Evolutionary conservation across 768 basidiomycete species (phyloP), one percentile per base, ranked within the genome.

Genomic region (Termitomyces sp.): DNA sequence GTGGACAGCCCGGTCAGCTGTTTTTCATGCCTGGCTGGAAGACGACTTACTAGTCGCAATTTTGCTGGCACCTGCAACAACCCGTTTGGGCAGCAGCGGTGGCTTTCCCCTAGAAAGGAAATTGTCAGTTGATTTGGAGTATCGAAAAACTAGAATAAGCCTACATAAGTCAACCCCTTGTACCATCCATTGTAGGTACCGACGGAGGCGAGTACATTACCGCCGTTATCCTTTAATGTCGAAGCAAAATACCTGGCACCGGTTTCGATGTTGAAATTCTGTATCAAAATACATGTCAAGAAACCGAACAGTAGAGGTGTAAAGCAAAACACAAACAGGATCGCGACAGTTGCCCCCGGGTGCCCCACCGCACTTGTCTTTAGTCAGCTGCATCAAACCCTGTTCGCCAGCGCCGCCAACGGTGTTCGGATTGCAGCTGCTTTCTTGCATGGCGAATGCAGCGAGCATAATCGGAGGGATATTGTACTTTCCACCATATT

Each of bases 381-480:
- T 64, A 16, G 88, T 88, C 58, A 94, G 76, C 68, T 94, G 91
- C 91, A 94, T 94, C 50, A 94, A 71, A 31, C 91, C 92, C 63
- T 90, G 86, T 68, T 94, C 92, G 41, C 91, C 89, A 20, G 76
- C 89, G 15, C 85, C 86, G 49, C 92, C 92, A 42, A 83, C 75
- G 6, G 79, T 80, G 15, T 70, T 54, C 2, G 85, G 78, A 60
- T 87, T 84, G 76, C 93, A 96, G 36, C 70, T 68, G 52, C 74
- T 78, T 67, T 96, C 94, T 67, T 95, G 92, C 86, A 96, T 87
- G 31, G 92, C 91, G 60, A 96, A 87, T 0, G 91, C 79, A 2
- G 92, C 93, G 35, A 95, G 68, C 59, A 95, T 72, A 66, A 94
- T 90, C 7, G 90, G 66, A 23, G 88, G 88, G 29, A 94, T 57